Evolutionary conservation across 768 basidiomycete genomes (phyloP).

Genomic region (Lactarius deliciosus): DNA sequence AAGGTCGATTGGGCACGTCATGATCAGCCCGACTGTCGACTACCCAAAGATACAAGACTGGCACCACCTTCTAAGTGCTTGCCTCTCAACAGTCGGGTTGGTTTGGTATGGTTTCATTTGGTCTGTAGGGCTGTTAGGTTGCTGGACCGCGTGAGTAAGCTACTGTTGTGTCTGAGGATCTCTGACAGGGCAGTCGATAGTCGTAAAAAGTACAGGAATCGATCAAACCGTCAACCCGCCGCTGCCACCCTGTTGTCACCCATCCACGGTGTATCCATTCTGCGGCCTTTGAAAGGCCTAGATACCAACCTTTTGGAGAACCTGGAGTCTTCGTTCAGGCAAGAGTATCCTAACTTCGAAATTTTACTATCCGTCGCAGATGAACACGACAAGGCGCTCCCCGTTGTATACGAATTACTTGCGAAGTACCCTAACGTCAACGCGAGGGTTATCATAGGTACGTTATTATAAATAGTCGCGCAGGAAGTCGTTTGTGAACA

Average conservation of each 20-base stretch:
- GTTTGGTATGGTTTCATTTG: conserved; percentile 46
- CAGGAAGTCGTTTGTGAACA: not conserved
- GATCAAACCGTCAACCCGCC: conserved; percentile 57
- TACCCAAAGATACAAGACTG: not conserved
- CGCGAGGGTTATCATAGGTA: conserved; percentile 76
- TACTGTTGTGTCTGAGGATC: not conserved
- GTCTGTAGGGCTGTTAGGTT: conserved; percentile 37
- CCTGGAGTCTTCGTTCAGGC: conserved; percentile 86
- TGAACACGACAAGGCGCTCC: conserved; percentile 83
- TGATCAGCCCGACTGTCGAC: too few relatives aligned
- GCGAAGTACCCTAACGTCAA: conserved; percentile 74
- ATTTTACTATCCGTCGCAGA: conserved; percentile 91
- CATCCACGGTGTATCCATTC: conserved; percentile 87
- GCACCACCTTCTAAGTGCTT: not conserved
- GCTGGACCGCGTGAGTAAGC: conserved; percentile 33
- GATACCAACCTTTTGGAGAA: conserved; percentile 84
- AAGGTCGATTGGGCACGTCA: too few relatives aligned
- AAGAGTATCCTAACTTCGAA: conserved; percentile 91
- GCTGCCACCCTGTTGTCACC: conserved; percentile 38
- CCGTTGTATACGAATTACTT: conserved; percentile 75
- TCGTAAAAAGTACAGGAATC: conserved; percentile 69
- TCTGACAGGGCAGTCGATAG: conserved; percentile 41
- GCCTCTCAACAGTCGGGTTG: conserved; percentile 28
- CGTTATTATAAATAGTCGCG: conserved; percentile 29
- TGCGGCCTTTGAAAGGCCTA: conserved; percentile 91